phyloP scores from a whole-genome alignment of 192 early-diverging fungal species.

The Backusella morwellensis region DNA sequence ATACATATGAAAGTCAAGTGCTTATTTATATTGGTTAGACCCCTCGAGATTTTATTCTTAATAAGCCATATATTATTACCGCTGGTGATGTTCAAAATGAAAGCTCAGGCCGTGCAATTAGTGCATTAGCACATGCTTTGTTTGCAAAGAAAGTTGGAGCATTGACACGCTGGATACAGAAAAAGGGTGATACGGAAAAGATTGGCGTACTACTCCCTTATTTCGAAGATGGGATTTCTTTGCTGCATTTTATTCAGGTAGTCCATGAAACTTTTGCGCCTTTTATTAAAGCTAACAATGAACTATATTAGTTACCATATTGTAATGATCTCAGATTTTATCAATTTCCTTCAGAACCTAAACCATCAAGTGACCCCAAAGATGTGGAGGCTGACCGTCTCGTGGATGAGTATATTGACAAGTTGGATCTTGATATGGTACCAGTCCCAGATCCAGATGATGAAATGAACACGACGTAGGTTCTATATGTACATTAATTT shows the following conservation, averaged over 20 bases:
- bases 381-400: neutral
- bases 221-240: neutral
- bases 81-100: neutral
- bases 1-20: neutral
- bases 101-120: neutral
- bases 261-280: neutral
- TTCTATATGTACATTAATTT: neutral
- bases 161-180: neutral
- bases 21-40: neutral
- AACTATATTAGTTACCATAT: neutral
- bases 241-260: neutral
- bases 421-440: neutral
- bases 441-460: neutral
- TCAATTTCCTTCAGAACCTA: neutral
- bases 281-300: neutral
- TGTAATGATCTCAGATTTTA: neutral
- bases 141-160: neutral
- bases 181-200: neutral
- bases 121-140: neutral
- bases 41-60: neutral
- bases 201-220: neutral
- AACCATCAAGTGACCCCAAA: neutral
- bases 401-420: neutral
- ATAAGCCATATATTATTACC: neutral
- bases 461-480: neutral